Evolutionary conservation across 345 rosid genomes (phyloP).

Genomic region (Gossypium australe): DNA sequence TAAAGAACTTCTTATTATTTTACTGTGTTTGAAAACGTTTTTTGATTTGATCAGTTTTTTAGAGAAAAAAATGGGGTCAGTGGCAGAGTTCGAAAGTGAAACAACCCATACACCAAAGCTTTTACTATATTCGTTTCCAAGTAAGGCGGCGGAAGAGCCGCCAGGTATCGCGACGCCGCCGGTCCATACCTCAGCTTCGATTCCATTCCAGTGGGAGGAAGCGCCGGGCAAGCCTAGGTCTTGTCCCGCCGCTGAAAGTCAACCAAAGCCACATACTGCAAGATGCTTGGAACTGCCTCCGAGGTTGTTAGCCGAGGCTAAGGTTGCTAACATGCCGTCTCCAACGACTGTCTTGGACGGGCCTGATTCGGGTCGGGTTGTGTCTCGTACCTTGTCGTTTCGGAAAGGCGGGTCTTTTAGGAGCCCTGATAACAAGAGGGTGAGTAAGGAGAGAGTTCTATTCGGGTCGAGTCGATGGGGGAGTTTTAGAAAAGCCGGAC

Average conservation of each 20-base stretch:
- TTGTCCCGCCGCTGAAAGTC: not conserved
- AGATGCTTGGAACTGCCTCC: conserved; percentile 70
- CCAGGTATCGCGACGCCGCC: conserved; percentile 61
- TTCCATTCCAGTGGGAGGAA: conserved; percentile 93
- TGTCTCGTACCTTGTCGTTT: conserved; percentile 28
- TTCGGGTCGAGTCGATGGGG: conserved; percentile 55
- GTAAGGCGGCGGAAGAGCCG: not conserved
- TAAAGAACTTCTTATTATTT: no score
- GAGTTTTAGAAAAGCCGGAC: conserved; percentile 33
- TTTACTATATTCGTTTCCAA: conserved; percentile 46
- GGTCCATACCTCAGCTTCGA: conserved; percentile 40
- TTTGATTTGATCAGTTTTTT: no score
- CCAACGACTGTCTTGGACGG: conserved; percentile 58
- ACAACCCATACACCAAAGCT: conserved; percentile 37
- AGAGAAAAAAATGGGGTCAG: conserved; percentile 2
- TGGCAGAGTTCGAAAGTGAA: not conserved
- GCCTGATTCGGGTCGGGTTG: conserved; percentile 35
- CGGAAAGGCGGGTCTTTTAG: conserved; percentile 29
- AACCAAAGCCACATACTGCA: not conserved
- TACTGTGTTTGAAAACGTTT: no score
- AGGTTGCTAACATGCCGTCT: conserved; percentile 29
- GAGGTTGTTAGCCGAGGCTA: conserved; percentile 36
- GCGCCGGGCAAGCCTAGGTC: conserved; percentile 82
- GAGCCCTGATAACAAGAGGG: conserved; percentile 23
- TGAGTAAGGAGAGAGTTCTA: conserved; percentile 22